Evolutionary conservation across 768 basidiomycete species (phyloP).

Genomic region (Kwoniella dendrophila): DNA sequence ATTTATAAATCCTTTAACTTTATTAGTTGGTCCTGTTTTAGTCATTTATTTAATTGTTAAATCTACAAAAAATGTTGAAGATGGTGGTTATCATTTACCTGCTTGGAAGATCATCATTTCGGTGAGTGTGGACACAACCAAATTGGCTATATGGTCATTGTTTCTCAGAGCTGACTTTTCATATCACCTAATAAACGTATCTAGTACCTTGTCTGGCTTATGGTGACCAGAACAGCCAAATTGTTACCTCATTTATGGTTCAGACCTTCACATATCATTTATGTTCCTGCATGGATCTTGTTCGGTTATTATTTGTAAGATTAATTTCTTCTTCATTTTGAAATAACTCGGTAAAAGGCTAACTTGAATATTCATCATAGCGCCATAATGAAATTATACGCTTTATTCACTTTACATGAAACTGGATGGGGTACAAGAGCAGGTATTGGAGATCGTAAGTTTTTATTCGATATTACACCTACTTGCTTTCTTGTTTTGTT

Average conservation of each 20-base stretch:
- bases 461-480: neutral
- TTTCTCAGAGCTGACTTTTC: neutral
- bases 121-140: slow-evolving; percentile 9
- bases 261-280: slow-evolving; percentile 72
- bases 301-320: slow-evolving; percentile 85
- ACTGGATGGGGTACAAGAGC: slow-evolving; percentile 96
- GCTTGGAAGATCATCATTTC: slow-evolving; percentile 55
- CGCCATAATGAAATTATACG: slow-evolving; percentile 91
- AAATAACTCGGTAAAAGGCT: neutral
- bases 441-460: slow-evolving; percentile 76
- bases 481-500: slow-evolving; percentile 6
- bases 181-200: neutral
- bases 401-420: slow-evolving; percentile 86
- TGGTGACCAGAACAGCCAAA: slow-evolving; percentile 62
- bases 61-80: slow-evolving; percentile 62
- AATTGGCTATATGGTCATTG: neutral
- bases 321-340: neutral
- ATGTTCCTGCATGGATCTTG: slow-evolving; percentile 81
- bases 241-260: slow-evolving; percentile 78
- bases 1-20: slow-evolving; percentile 63
- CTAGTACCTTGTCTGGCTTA: slow-evolving; percentile 59
- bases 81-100: slow-evolving; percentile 54
- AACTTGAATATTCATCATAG: slow-evolving; percentile 25
- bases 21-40: slow-evolving; percentile 79
- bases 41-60: slow-evolving; percentile 77